A percentile compares a stretch with the other conserved stretches of the same genome.
phyloP scores from a whole-genome alignment of 305 asterid species.

The Fraxinus nigra region DNA sequence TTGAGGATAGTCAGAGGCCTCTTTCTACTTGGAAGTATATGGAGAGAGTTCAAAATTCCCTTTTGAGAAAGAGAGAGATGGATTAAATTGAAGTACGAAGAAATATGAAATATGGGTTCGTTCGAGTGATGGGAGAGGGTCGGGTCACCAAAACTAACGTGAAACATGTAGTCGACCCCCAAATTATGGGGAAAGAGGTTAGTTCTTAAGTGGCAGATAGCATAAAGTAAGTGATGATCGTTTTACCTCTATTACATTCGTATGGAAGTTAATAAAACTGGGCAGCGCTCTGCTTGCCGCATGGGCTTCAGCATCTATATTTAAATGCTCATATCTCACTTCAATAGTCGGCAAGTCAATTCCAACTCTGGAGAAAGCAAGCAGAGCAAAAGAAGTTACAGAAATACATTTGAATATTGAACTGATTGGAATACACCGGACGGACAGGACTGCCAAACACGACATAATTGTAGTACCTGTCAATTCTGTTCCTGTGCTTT shows the following conservation, averaged over 20 bases:
- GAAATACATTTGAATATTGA: not conserved
- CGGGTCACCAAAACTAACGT: not conserved
- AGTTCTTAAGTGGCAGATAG: not conserved
- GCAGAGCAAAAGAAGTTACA: slow-evolving; percentile 13
- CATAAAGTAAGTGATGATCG: not conserved
- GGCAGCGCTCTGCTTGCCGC: slow-evolving; percentile 61
- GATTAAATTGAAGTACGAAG: not conserved
- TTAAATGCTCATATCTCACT: slow-evolving; percentile 65
- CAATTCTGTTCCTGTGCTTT: slow-evolving; percentile 62
- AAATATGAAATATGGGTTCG: not conserved
- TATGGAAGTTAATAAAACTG: slow-evolving; percentile 43
- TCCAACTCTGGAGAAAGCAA: slow-evolving; percentile 55
- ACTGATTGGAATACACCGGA: not conserved
- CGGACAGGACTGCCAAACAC: not conserved
- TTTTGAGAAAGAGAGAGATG: not conserved
- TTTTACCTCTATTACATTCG: slow-evolving; percentile 50
- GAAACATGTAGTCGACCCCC: not conserved
- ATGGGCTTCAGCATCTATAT: slow-evolving; percentile 56
- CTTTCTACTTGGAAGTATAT: slow-evolving; percentile 41
- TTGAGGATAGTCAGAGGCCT: slow-evolving; percentile 53
- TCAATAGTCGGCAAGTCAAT: slow-evolving; percentile 72
- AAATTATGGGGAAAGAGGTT: not conserved
- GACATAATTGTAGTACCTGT: slow-evolving; percentile 38
- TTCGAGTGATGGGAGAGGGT: not conserved
- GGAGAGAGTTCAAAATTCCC: slow-evolving; percentile 45